Percentiles rank a stretch among this genome's conserved stretches.
These are phyloP conservation scores for Apiospora aurea DNA, from an alignment of 2,329 filamentous ascomycete species.

Conservation along the genomic window DNA sequence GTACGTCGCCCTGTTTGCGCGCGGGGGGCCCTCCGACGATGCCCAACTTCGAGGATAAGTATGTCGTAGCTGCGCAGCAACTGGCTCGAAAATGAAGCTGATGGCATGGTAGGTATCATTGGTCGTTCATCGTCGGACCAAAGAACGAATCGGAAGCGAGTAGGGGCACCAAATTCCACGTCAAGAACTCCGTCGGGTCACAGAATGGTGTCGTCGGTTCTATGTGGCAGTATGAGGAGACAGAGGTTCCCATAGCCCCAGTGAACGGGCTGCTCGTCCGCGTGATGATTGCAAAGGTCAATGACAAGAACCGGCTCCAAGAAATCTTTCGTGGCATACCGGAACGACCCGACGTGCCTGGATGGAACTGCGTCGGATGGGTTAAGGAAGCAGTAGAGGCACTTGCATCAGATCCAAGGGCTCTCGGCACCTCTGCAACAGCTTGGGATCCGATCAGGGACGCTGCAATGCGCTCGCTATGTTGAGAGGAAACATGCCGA, in stretches of 20 bases:
- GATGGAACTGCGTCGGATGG: conserved; percentile 11
- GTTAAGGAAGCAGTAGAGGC: not conserved
- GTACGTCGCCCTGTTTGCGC: conserved; percentile 4
- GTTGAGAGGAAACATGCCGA: not conserved
- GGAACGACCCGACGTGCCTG: not conserved
- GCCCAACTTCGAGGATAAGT: not conserved
- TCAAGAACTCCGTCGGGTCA: conserved; percentile 5
- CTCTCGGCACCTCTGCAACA: not conserved
- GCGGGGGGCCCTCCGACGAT: conserved; percentile 2
- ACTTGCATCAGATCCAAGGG: not conserved
- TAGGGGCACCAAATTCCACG: not conserved
- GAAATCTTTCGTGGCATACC: not conserved
- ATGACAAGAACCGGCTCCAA: not conserved
- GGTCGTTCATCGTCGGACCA: not conserved
- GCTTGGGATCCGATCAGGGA: not conserved
- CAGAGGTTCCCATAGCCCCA: not conserved
- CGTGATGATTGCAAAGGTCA: not conserved
- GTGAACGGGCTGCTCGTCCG: conserved; percentile 12
- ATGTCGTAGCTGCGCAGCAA: not conserved
- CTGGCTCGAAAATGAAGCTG: not conserved
- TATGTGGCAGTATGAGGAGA: conserved; percentile 15
- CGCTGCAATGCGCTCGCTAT: not conserved
- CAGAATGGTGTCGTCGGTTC: not conserved
- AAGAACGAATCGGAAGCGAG: not conserved
- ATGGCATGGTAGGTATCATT: not conserved